phyloP scores from a whole-genome alignment of 495 filamentous ascomycete genomes.

The Xylaria cubensis region DNA sequence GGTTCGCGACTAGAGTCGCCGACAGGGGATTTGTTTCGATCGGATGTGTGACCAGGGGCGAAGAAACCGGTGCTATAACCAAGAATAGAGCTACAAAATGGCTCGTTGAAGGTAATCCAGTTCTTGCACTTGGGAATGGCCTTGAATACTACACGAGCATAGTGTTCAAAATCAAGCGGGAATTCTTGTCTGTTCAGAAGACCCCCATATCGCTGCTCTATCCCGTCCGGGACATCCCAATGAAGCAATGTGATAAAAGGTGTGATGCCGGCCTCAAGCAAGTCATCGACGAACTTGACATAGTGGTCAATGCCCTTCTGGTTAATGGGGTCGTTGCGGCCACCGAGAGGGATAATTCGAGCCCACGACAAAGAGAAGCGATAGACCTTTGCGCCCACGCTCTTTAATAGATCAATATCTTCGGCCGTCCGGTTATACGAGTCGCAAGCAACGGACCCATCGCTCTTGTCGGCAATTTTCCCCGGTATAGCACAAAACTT shows the following conservation, averaged over 20 bases:
- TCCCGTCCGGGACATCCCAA: conserved; percentile 66
- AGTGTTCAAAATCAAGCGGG: conserved; percentile 65
- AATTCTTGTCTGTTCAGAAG: conserved; percentile 66
- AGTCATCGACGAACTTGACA: conserved; percentile 65
- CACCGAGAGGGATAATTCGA: conserved; percentile 71
- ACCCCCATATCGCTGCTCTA: conserved; percentile 69
- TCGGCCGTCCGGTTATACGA: conserved; percentile 76
- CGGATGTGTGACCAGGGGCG: conserved; percentile 65
- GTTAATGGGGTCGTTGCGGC: conserved; percentile 67
- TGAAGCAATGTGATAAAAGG: conserved; percentile 70
- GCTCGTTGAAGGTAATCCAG: conserved; percentile 75
- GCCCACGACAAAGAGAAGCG: conserved; percentile 81
- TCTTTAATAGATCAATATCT: conserved; percentile 75
- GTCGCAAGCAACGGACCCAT: conserved; percentile 75
- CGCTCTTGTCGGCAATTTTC: conserved; percentile 74
- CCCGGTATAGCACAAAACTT: conserved; percentile 75
- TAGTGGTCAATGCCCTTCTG: conserved; percentile 65
- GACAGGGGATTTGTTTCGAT: conserved; percentile 59
- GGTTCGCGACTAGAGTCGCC: conserved; percentile 65
- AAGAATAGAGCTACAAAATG: conserved; percentile 65
- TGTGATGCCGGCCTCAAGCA: conserved; percentile 63
- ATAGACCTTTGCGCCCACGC: conserved; percentile 67
- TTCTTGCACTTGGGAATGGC: conserved; percentile 64
- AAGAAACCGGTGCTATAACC: conserved; percentile 67
- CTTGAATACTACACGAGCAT: conserved; percentile 63